Evolutionary conservation across 257 asterid genomes (phyloP), one percentile per base, ranked within the genome.

Genomic region (Datura wrightii): DNA sequence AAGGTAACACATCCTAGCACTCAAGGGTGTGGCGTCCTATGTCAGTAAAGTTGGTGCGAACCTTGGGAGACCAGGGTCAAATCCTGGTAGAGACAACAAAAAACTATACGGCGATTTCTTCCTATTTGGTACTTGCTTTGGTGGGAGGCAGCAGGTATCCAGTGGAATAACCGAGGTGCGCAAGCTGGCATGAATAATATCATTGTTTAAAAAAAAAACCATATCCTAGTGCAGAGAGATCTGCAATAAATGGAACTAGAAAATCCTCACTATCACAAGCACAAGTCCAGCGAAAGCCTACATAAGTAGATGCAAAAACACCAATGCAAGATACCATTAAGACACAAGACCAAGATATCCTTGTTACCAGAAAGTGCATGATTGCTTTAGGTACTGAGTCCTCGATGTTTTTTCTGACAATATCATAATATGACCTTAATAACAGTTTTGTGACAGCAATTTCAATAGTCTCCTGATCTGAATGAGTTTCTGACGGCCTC

Each of bases 401-500:
- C 86, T 93, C 93, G 10, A 91, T 85, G 80, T 93, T 93, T 89
- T 92, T 92, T 84, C 96, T 86, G n/a, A 91, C 94, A 69, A 92
- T 91, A 88, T 92, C 93, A 85, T 90, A 93, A 85, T 93, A 93
- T 62, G 99, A 95, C 89, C 89, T 92, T 71, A 95, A 72, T 78
- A 95, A 85, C 88, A 91, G 88, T 84, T 93, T 94, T 11, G 93
- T 95, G 62, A 89, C 92, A 76, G 92, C 84, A 83, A 95, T 95
- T 89, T 94, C 99, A 82, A 90, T 80, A 67, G 92, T 66, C 85
- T 92, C 94, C 88, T 91, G 90, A 36, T 95, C 99, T 24, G 97
- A 89, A 80, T 92, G 91, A 58, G 91, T 86, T 82, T 95, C 99
- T 63, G 97, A 86, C n/a, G 97, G 93, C 92, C 94, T 92, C 92